Evolutionary conservation across 176 grass and related monocot genomes (phyloP), one percentile per base, ranked within the genome.

Genomic region (Stipa capillata): DNA sequence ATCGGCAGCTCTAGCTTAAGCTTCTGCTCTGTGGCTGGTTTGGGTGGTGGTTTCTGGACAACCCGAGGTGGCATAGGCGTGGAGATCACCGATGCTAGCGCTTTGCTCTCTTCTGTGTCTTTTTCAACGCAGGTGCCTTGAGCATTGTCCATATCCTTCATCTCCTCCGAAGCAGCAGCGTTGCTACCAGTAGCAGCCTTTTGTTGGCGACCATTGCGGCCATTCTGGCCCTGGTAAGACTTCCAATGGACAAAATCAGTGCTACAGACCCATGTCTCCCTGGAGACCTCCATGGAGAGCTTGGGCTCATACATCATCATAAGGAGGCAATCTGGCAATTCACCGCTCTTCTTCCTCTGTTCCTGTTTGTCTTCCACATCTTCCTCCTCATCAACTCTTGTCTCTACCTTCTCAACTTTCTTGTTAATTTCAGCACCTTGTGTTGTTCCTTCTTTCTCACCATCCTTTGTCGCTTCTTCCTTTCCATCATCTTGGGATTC

Each of bases 241-340:
- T 85, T 93, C 96, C 96, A 87, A 20, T 87, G 92, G 52, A 93
- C 84, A 2, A 98, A 98, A 49, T 98, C 92, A 0, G 87, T 98
- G 86, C 92, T 94, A 65, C 92, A 90, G 14, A 98, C 96, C 96
- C 96, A 98, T 18, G 96, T 98, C 70, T 98, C 96, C 81, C 83
- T 95, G 12, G 92, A 98, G 24, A 98, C 96, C 82, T 98, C 96
- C 96, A 98, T 98, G 50, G 96, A 98, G 60, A 98, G 72, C 85
- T 98, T 98, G 6, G 96, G 96, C 74, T 98, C 96, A 6, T 92
- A 98, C 96, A 98, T 93, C 96, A 98, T 98, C 75, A 98, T 68
- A 0, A 95, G 90, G 65, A 98, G 92, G 81, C 96, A 98, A 61
- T 98, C 96, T 0, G 96, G 92, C 83, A 98, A 56, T 45, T 92